phyloP scores from a whole-genome alignment of 2,329 filamentous ascomycete genomes.

The Colletotrichum caudatum region DNA sequence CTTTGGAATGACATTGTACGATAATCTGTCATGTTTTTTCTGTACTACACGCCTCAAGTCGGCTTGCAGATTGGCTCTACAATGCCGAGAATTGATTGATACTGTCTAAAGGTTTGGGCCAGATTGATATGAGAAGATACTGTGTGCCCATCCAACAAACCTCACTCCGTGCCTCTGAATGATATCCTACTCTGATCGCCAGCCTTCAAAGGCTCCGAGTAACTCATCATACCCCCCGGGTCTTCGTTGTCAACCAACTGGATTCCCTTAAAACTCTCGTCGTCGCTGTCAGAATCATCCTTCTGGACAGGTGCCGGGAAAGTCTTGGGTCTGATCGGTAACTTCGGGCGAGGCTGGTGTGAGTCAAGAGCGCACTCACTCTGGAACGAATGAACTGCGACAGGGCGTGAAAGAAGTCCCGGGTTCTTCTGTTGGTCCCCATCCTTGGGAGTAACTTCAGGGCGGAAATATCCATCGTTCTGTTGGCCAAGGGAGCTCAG shows the following conservation, averaged over 20 bases:
- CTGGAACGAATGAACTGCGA: slow-evolving; percentile 22
- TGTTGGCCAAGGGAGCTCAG: slow-evolving; percentile 12
- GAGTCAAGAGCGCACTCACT: slow-evolving; percentile 30
- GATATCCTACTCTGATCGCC: slow-evolving; percentile 4
- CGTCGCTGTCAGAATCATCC: slow-evolving; percentile 44
- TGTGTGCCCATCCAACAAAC: neutral
- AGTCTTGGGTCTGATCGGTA: slow-evolving; percentile 29
- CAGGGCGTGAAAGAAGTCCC: slow-evolving; percentile 15
- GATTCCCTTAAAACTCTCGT: slow-evolving; percentile 53
- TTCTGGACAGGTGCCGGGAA: slow-evolving; percentile 19
- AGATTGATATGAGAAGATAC: neutral
- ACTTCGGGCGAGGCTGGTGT: slow-evolving; percentile 20
- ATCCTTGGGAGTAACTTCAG: neutral
- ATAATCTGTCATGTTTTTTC: neutral
- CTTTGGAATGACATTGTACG: neutral
- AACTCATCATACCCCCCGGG: slow-evolving; percentile 29
- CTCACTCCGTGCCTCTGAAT: neutral
- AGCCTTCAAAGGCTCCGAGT: slow-evolving; percentile 26
- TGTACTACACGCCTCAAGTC: neutral
- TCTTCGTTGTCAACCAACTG: slow-evolving; percentile 54
- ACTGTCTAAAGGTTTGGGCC: neutral
- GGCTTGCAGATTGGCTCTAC: neutral
- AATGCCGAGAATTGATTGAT: neutral
- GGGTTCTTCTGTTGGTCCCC: slow-evolving; percentile 7
- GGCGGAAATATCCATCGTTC: neutral